Conservation (phyloP, 2,329 filamentous ascomycete species). For the Gyromitra esculenta region DNA sequence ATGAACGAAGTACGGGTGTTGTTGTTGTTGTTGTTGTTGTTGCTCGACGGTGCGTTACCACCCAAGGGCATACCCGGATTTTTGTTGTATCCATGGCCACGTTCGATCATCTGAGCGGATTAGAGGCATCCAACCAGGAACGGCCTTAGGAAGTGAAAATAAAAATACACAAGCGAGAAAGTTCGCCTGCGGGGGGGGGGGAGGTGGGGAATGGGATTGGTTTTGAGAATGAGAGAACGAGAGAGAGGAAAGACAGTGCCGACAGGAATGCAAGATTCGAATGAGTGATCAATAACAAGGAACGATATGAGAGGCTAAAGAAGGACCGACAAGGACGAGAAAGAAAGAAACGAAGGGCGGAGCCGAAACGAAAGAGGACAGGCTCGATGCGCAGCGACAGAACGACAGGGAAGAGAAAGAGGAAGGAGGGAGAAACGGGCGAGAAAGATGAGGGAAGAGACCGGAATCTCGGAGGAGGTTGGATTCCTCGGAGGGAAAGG, state of each 20-base stretch:
- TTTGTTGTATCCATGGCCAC: conserved; percentile 53
- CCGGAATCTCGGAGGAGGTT: conserved; percentile 46
- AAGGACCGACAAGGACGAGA: conserved; percentile 47
- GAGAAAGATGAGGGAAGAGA: conserved; percentile 39
- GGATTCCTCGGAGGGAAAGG: conserved; percentile 47
- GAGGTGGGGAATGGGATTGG: conserved; percentile 33
- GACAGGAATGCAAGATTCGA: conserved; percentile 45
- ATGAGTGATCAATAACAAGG: conserved; percentile 51
- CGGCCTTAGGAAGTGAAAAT: conserved; percentile 38
- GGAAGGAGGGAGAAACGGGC: conserved; percentile 49
- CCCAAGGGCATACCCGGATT: conserved; percentile 41
- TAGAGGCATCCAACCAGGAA: conserved; percentile 54
- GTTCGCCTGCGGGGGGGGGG: conserved; percentile 21
- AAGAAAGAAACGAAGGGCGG: conserved; percentile 48
- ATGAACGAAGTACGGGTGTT: conserved; percentile 48
- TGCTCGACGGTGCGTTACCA: conserved; percentile 36
- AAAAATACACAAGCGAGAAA: conserved; percentile 35
- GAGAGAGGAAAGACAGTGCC: conserved; percentile 25
- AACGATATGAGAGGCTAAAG: conserved; percentile 47
- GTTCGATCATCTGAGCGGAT: conserved; percentile 53
- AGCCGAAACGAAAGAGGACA: conserved; percentile 50
- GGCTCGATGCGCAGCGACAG: conserved; percentile 36
- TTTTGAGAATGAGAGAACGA: conserved; percentile 43
- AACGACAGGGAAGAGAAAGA: conserved; percentile 50
- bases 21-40: conserved; percentile 32